phyloP scores from a whole-genome alignment of 2,329 filamentous ascomycete genomes.

The Coniochaeta sp. region DNA sequence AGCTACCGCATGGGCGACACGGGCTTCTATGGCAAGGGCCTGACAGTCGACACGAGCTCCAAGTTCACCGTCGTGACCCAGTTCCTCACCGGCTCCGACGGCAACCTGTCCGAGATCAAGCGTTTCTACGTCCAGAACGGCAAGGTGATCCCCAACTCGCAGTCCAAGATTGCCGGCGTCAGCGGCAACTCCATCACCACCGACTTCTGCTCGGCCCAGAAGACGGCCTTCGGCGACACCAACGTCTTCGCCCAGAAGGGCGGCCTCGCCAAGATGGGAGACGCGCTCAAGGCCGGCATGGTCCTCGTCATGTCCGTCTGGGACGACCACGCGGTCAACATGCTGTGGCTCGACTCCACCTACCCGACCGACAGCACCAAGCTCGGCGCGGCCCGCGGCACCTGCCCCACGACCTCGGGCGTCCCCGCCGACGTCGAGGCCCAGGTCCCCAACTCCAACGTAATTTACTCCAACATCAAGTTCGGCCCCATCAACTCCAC shows the following conservation, averaged over 20 bases:
- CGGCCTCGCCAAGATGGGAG: constrained; percentile 50
- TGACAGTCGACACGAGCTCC: constrained; percentile 51
- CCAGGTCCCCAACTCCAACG: constrained; percentile 37
- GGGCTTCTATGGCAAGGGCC: constrained; percentile 54
- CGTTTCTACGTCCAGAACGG: constrained; percentile 61
- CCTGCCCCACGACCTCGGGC: constrained; percentile 45
- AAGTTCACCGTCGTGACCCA: constrained; percentile 62
- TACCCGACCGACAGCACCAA: constrained; percentile 44
- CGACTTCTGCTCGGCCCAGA: constrained; percentile 51
- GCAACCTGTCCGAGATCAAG: constrained; percentile 52
- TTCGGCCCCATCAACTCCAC: constrained; percentile 50
- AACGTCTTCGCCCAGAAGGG: constrained; percentile 48
- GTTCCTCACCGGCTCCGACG: constrained; percentile 42
- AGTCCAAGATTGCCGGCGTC: constrained; percentile 29
- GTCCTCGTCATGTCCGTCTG: constrained; percentile 46
- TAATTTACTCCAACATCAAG: constrained; percentile 54
- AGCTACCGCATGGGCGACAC: constrained; percentile 58
- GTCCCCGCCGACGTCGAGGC: constrained; percentile 42
- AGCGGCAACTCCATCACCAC: constrained; percentile 45
- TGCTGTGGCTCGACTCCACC: constrained; percentile 68
- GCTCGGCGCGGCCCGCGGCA: constrained; percentile 46
- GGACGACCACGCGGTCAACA: constrained; percentile 61
- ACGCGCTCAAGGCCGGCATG: constrained; percentile 33
- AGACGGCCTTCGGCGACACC: constrained; percentile 47
- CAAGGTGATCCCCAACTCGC: constrained; percentile 47